These are phyloP conservation scores for Penicillium palitans DNA, from an alignment of 2,329 filamentous ascomycete species.

Conservation along the genomic window DNA sequence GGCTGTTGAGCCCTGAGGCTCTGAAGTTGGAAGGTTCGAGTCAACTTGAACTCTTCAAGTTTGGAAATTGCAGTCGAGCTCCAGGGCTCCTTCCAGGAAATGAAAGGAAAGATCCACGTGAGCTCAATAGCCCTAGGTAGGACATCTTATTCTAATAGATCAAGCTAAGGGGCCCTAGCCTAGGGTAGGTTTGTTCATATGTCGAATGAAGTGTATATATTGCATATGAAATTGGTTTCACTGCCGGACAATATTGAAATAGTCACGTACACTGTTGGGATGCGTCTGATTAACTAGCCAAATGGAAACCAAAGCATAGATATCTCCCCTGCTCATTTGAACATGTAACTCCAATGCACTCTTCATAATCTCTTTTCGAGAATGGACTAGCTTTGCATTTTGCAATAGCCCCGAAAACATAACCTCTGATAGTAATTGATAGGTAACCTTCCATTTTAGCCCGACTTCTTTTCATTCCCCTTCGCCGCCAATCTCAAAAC, in stretches of 20 bases:
- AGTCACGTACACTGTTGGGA: neutral
- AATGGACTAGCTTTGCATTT: neutral
- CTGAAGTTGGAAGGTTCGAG: neutral
- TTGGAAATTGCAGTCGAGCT: neutral
- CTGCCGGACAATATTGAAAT: neutral
- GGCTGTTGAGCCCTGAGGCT: neutral
- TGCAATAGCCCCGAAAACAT: neutral
- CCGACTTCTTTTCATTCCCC: slow-evolving; percentile 37
- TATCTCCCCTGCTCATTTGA: neutral
- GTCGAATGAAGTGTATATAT: neutral
- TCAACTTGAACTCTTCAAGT: neutral
- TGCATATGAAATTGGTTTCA: neutral
- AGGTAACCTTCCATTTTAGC: slow-evolving; percentile 2
- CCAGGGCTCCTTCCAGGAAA: neutral
- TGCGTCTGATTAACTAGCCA: neutral
- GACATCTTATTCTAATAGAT: neutral
- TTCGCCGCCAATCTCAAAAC: slow-evolving; percentile 53
- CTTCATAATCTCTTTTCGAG: neutral
- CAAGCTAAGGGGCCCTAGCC: neutral
- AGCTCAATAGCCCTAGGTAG: neutral
- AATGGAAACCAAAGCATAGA: neutral
- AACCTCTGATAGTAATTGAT: neutral
- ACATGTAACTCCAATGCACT: neutral
- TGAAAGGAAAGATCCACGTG: neutral
- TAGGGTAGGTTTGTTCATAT: too few relatives aligned